These are phyloP conservation scores for Paratinospora sagittata DNA, from an alignment of 164 flowering plant genomes.

Conservation along the genomic window DNA sequence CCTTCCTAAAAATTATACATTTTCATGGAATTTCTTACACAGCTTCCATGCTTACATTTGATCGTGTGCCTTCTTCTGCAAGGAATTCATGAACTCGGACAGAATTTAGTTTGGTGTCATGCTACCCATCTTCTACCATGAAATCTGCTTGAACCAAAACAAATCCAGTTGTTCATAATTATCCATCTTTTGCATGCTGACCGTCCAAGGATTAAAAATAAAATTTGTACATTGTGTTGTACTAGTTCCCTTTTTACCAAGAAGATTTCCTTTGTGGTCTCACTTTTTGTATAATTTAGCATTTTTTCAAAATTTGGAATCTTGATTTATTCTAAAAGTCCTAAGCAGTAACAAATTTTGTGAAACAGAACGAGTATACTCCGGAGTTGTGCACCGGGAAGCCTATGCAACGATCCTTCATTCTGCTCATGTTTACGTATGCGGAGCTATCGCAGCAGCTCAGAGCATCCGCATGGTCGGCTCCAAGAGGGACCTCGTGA, in stretches of 20 bases:
- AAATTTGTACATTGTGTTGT: not conserved
- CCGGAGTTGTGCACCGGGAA: constrained; percentile 36
- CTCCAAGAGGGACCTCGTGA: constrained; percentile 47
- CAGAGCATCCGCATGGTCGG: constrained; percentile 58
- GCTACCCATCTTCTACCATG: no score
- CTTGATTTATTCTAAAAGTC: not conserved
- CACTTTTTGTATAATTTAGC: not conserved
- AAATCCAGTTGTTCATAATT: not conserved
- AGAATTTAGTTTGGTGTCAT: no score
- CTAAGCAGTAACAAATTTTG: not conserved
- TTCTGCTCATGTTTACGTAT: constrained; percentile 53
- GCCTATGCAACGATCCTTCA: constrained; percentile 62
- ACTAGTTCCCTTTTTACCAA: not conserved
- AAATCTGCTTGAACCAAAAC: not conserved
- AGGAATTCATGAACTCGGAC: not conserved
- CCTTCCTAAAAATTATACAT: not conserved
- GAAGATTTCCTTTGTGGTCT: not conserved
- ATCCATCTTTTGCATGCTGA: not conserved
- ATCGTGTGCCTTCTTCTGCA: not conserved
- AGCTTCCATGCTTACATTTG: not conserved
- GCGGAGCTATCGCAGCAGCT: constrained; percentile 64
- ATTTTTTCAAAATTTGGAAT: not conserved
- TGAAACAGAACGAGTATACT: constrained; percentile 22
- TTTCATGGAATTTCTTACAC: not conserved
- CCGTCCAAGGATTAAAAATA: not conserved